Evolutionary conservation across 192 early-diverging fungal species (phyloP).

Genomic region (Haplosporangium gracile): DNA sequence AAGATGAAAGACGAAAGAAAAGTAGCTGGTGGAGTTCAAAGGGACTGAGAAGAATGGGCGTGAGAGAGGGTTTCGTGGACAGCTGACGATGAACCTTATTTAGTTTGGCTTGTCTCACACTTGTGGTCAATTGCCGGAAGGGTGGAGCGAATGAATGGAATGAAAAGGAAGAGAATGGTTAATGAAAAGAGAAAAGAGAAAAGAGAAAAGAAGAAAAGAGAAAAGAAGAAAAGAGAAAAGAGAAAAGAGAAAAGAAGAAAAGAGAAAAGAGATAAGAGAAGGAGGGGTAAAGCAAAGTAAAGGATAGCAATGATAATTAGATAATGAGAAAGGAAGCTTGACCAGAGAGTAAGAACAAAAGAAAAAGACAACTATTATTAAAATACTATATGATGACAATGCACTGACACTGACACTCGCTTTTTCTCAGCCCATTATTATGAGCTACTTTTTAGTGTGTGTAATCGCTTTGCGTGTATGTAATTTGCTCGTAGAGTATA

Average conservation of each 20-base stretch:
- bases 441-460: not conserved
- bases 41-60: not conserved
- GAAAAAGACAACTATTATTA: too few species aligned
- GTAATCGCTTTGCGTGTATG: too few species aligned
- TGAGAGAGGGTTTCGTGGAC: not conserved
- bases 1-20: not conserved
- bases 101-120: too few species aligned
- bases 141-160: not conserved
- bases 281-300: not conserved
- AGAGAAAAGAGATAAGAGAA: not conserved
- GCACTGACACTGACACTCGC: not conserved
- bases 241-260: not conserved
- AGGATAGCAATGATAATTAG: not conserved
- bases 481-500: too few species aligned
- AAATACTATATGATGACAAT: not conserved
- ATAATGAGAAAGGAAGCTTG: conserved; percentile 6
- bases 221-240: not conserved
- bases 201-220: not conserved
- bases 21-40: not conserved
- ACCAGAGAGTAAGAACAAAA: not conserved
- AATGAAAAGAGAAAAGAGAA: not conserved
- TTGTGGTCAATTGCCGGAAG: too few species aligned
- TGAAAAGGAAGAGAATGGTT: not conserved
- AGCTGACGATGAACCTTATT: too few species aligned
- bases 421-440: too few species aligned